These are phyloP conservation scores for Dactylonectria macrodidyma DNA, from an alignment of 2,329 filamentous ascomycete genomes.

Conservation along the genomic window DNA sequence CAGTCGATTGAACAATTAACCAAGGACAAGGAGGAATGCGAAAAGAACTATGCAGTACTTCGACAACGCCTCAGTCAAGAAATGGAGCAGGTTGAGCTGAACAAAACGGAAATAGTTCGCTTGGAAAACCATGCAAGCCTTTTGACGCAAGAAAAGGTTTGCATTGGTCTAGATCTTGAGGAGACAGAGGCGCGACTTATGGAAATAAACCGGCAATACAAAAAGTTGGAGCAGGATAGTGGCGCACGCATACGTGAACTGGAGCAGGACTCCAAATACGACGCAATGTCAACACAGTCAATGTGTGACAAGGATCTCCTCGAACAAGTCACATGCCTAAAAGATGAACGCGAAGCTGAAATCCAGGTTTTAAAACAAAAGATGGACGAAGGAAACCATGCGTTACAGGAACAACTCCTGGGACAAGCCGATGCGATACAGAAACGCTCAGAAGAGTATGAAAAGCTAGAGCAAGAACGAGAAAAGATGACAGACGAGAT, in stretches of 20 bases:
- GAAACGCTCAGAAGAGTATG: neutral
- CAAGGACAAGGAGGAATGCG: neutral
- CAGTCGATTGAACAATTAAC: slow-evolving; percentile 1
- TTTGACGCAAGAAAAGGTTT: neutral
- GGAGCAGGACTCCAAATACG: too few relatives aligned
- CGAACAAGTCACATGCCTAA: neutral
- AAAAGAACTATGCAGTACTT: neutral
- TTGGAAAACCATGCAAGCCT: neutral
- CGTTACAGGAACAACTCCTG: neutral
- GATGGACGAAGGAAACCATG: neutral
- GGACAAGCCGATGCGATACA: neutral
- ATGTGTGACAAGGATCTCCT: neutral
- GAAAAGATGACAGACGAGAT: neutral
- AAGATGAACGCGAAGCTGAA: neutral
- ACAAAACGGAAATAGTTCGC: neutral
- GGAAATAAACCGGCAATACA: slow-evolving; percentile 1
- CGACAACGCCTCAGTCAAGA: neutral
- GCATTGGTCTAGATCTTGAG: neutral
- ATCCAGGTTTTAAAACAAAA: neutral
- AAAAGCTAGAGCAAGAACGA: neutral
- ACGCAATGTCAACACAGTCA: neutral
- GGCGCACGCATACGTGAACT: neutral
- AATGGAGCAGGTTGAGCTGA: neutral
- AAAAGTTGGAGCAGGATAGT: neutral
- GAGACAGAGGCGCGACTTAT: neutral